Percentiles rank a stretch among this genome's conserved stretches.
Evolutionary conservation across 768 basidiomycete species (phyloP).

Genomic region (Lactifluus echinatus): DNA sequence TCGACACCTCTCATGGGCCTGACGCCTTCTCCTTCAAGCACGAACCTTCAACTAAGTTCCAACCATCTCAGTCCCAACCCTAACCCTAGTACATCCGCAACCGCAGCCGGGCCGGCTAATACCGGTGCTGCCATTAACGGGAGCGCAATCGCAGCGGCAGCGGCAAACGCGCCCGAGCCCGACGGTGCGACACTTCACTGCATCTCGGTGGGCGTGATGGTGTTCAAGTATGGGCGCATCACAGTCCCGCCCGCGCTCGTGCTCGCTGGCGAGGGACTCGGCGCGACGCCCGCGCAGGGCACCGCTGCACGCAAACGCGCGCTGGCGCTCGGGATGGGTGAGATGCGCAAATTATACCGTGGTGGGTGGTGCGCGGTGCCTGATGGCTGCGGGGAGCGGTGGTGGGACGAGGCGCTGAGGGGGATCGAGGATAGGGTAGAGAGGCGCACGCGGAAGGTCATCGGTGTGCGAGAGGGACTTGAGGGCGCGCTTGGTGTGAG

Average conservation of each 20-base stretch:
- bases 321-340: conserved; percentile 30
- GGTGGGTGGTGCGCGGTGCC: conserved; percentile 58
- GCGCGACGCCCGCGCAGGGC: conserved; percentile 22
- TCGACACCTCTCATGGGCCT: neutral
- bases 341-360: conserved; percentile 39
- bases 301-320: conserved; percentile 18
- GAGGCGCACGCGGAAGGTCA: conserved; percentile 22
- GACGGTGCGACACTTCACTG: conserved; percentile 58
- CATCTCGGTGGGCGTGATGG: conserved; percentile 50
- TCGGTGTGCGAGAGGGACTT: conserved; percentile 27
- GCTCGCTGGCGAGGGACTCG: conserved; percentile 52
- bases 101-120: too few species aligned
- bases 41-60: neutral
- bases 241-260: conserved; percentile 63
- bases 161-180: conserved; percentile 29
- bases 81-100: neutral
- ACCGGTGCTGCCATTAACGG: neutral
- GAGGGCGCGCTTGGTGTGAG: conserved; percentile 22
- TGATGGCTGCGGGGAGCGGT: conserved; percentile 38
- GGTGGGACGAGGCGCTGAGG: conserved; percentile 60
- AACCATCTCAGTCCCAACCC: neutral
- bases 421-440: conserved; percentile 27
- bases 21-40: conserved; percentile 10
- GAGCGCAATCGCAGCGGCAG: neutral
- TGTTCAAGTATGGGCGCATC: conserved; percentile 64